Base-by-base conservation (phyloP, 306 rosid species). In the Dalbergia cochinchinensis region DNA sequence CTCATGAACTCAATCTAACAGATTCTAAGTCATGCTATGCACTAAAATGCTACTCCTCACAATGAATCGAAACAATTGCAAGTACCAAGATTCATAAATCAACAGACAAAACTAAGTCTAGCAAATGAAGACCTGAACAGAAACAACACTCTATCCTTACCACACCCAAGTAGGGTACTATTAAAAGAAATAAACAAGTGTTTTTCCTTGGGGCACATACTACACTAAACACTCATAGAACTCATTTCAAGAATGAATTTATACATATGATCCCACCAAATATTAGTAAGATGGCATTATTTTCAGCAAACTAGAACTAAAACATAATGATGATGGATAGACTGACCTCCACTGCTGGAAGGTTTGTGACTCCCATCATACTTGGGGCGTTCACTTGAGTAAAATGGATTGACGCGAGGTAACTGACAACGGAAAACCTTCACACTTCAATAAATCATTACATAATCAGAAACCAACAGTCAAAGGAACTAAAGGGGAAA, bases 401-500 rank as follows among this genome's bases (percentile, higher is more conserved):
- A 94, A 81, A 94, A 92, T 7, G 97, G 90, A 88, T 94, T 94
- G 15, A 4, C 0, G 0, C 80, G 87, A 5, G 94, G 91, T 72
- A 95, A 76, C 70, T 92, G 97, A 82, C 91, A 82, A 47, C 97
- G 92, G 61, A 91, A 91, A 71, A 91, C 97, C 95, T 94, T 92
- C 90, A 92, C 97, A 85, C 99, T 94, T 71, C 37, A 60, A 79
- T 63, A 88, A 83, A 78, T 6, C 44, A 86, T 47, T 13, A 44
- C 76, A 71, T 7, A 73, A 81, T 82, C 76, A 82, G 85, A 69
- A 67, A 81, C 59, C 74, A 74, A 58, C 26, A 20, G 37, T 55
- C 53, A 13, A 64, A 69, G 22, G 35, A 69, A 63, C 64, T 18
- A 7, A 44, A 44, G 6, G 1, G 0, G 0, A 16, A 54, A 54